Evolutionary conservation across 78 protist genomes (phyloP).

Genomic region (Guillardia theta): DNA sequence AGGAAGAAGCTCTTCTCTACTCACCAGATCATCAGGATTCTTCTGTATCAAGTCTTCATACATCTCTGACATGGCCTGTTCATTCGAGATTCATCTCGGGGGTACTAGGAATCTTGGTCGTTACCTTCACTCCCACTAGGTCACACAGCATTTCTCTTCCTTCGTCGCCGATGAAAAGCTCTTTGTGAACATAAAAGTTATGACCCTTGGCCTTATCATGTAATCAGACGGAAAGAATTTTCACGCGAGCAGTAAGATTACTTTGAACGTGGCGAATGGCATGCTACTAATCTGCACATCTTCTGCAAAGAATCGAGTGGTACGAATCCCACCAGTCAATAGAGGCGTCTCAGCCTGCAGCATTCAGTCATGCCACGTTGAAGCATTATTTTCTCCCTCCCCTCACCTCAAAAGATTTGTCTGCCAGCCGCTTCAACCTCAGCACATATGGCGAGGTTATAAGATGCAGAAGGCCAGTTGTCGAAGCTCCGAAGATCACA

Average conservation of each 20-base stretch:
- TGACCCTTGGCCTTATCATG: background rate
- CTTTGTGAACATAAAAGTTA: background rate
- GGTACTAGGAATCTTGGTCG: background rate
- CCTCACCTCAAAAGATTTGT: background rate
- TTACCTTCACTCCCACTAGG: conserved; percentile 1
- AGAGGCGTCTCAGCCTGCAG: background rate
- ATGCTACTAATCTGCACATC: background rate
- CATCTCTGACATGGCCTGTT: background rate
- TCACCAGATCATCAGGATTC: too few relatives aligned
- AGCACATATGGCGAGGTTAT: conserved; percentile 10
- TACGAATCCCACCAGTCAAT: background rate
- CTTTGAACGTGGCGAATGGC: background rate
- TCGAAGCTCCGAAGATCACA: background rate
- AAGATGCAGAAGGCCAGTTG: background rate
- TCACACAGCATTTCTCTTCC: conserved; percentile 1
- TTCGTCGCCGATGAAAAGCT: conserved; percentile 19
- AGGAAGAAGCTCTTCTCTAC: too few relatives aligned
- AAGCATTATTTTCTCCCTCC: too few relatives aligned
- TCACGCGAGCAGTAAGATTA: too few relatives aligned
- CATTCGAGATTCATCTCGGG: background rate
- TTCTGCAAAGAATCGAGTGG: background rate
- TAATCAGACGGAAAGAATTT: too few relatives aligned
- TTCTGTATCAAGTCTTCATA: too few relatives aligned
- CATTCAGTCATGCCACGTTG: too few relatives aligned
- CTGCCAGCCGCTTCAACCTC: background rate